A percentile compares a stretch with the other conserved stretches of the same genome.
These are phyloP conservation scores for Ophiocordyceps robertsii DNA, from an alignment of 2,329 filamentous ascomycete genomes.

Conservation along the genomic window DNA sequence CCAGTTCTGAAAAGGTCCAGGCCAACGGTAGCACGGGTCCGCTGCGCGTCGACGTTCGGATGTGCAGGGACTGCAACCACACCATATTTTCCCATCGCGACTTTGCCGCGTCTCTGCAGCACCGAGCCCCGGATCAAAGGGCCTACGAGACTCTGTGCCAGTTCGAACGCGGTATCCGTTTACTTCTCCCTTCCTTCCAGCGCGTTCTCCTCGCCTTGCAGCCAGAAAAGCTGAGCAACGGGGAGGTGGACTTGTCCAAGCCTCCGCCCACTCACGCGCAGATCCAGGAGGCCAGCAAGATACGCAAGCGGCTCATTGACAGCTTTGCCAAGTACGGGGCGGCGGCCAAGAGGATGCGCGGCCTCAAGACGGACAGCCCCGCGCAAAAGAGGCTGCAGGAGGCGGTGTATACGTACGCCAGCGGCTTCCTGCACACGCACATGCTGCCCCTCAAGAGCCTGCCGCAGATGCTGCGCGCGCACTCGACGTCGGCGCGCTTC, in stretches of 20 bases:
- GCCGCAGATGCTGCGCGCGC: conserved; percentile 46
- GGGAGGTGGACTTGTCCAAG: conserved; percentile 22
- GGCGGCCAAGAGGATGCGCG: conserved; percentile 68
- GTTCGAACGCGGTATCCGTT: conserved; percentile 75
- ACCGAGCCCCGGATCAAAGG: conserved; percentile 61
- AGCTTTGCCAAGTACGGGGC: conserved; percentile 79
- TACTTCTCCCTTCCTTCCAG: conserved; percentile 75
- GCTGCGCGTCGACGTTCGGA: conserved; percentile 67
- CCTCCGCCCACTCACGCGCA: conserved; percentile 46
- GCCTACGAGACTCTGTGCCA: conserved; percentile 74
- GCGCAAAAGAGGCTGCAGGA: conserved; percentile 66
- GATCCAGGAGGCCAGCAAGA: conserved; percentile 74
- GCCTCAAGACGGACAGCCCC: conserved; percentile 58
- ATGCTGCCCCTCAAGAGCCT: conserved; percentile 78
- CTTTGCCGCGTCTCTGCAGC: conserved; percentile 55
- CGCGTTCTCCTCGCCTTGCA: conserved; percentile 62
- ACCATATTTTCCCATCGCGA: conserved; percentile 55
- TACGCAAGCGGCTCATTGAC: conserved; percentile 79
- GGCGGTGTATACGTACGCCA: conserved; percentile 71
- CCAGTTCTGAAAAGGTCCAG: conserved; percentile 28
- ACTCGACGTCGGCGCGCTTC: conserved; percentile 17
- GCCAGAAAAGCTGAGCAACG: conserved; percentile 25
- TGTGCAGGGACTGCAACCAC: conserved; percentile 77
- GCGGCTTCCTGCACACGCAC: conserved; percentile 72
- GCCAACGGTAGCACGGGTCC: conserved; percentile 21